Percentiles rank a stretch among this genome's conserved stretches.
Evolutionary conservation across 352 stramenopile genomes (phyloP).

Genomic region (Phytophthora quininea): DNA sequence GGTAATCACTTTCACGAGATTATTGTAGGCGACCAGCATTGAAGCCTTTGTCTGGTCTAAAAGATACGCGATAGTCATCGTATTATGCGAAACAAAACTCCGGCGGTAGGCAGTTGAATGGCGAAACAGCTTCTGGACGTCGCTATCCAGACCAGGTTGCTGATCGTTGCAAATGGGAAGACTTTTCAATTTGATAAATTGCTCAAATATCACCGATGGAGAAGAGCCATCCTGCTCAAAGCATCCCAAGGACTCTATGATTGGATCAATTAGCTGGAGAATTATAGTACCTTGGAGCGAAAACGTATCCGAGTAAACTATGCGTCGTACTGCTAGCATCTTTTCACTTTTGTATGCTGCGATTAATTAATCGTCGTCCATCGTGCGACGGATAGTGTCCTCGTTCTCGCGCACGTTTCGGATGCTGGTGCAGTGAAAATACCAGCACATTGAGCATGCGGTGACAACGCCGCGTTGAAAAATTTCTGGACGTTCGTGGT

Average conservation of each 20-base stretch:
- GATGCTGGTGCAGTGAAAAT: constrained; percentile 5
- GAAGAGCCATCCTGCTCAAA: constrained; percentile 4
- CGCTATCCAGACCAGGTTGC: neutral
- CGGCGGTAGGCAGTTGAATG: neutral
- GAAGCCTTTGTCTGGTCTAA: constrained; percentile 5
- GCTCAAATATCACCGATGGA: constrained; percentile 3
- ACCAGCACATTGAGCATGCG: neutral
- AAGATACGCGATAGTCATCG: constrained; percentile 2
- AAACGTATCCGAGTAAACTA: neutral
- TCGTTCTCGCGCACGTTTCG: constrained; percentile 10
- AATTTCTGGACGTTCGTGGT: neutral
- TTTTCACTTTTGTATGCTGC: neutral
- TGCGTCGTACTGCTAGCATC: neutral
- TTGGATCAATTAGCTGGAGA: neutral
- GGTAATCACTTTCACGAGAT: neutral
- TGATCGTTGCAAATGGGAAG: neutral
- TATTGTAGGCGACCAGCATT: neutral
- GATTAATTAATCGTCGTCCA: constrained; percentile 3
- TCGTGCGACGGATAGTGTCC: neutral
- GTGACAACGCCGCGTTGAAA: neutral
- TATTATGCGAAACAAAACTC: constrained; percentile 4
- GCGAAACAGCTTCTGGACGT: neutral
- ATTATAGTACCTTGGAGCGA: constrained; percentile 2
- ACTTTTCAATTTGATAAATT: constrained; percentile 7
- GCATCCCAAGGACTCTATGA: neutral